A percentile compares a stretch with the other conserved stretches of the same genome.
Conservation (phyloP, 768 basidiomycete species). For the Phanerochaete sordida region DNA sequence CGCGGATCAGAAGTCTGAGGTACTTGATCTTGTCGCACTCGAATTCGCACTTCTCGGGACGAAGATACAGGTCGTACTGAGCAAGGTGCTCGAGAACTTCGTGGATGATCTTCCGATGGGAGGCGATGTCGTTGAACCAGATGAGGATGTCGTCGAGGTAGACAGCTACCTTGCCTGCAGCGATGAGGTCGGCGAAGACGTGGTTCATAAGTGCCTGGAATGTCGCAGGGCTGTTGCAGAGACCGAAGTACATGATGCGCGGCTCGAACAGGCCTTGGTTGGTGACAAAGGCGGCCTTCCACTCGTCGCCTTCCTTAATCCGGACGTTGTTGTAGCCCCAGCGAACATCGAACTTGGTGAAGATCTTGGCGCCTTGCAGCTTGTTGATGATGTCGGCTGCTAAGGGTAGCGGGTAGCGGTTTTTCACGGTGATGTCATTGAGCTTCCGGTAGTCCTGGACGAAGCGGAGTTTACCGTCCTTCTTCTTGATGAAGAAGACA, state of each 20-base stretch:
- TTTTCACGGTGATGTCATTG: slow-evolving; percentile 25
- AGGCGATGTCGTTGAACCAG: slow-evolving; percentile 9
- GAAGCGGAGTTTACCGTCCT: slow-evolving; percentile 28
- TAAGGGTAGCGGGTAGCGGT: slow-evolving; percentile 24
- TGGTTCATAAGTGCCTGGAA: slow-evolving; percentile 33
- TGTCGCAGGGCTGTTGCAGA: slow-evolving; percentile 16
- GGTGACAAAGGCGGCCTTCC: slow-evolving; percentile 32
- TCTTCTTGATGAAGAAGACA: slow-evolving; percentile 32
- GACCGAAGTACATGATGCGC: slow-evolving; percentile 27
- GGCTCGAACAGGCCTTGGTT: slow-evolving; percentile 24
- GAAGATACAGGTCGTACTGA: slow-evolving; percentile 31
- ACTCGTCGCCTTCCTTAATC: slow-evolving; percentile 21
- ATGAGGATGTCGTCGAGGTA: slow-evolving; percentile 42
- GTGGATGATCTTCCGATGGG: slow-evolving; percentile 15
- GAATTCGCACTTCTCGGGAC: slow-evolving; percentile 36
- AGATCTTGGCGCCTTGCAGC: slow-evolving; percentile 16
- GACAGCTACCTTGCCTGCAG: slow-evolving; percentile 31
- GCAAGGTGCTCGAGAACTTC: slow-evolving; percentile 25
- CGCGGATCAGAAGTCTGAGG: slow-evolving; percentile 28
- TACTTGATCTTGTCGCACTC: slow-evolving; percentile 24
- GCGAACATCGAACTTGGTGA: slow-evolving; percentile 30
- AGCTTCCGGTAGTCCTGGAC: slow-evolving; percentile 32
- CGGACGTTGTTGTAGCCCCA: slow-evolving; percentile 21
- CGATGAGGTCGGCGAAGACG: slow-evolving; percentile 29
- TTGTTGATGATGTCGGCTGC: slow-evolving; percentile 23